A percentile compares a stretch with the other conserved stretches of the same genome.
Conservation (phyloP, 2,329 filamentous ascomycete species). For the Ceratocystis smalleyi region DNA sequence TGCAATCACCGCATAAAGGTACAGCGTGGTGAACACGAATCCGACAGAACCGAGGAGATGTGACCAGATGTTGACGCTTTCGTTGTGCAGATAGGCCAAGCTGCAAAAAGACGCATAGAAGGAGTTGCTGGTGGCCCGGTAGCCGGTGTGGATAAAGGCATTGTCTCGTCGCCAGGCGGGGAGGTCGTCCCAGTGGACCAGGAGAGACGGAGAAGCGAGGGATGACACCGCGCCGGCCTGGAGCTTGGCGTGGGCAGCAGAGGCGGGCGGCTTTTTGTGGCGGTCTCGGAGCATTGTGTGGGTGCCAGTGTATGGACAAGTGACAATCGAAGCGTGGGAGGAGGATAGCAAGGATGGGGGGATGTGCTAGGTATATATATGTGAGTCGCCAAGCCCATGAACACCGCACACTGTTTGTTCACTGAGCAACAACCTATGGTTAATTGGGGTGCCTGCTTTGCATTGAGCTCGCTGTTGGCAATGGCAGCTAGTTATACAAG, state of each 20-base stretch:
- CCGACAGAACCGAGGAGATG: constrained; percentile 49
- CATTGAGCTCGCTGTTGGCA: no score
- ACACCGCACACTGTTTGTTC: no score
- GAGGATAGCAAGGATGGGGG: not conserved
- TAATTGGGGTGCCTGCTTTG: no score
- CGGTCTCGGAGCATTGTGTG: not conserved
- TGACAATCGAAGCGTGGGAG: not conserved
- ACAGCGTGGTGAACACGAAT: constrained; percentile 35
- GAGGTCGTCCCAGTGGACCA: constrained; percentile 39
- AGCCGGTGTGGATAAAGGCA: constrained; percentile 38
- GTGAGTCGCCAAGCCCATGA: no score
- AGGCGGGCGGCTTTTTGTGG: not conserved
- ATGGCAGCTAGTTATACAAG: no score
- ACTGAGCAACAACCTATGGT: no score
- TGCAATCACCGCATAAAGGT: constrained; percentile 41
- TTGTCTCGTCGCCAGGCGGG: constrained; percentile 46
- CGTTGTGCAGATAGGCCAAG: constrained; percentile 42
- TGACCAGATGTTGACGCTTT: constrained; percentile 48
- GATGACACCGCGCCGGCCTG: not conserved
- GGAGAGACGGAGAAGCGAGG: not conserved
- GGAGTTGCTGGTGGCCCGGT: constrained; percentile 36
- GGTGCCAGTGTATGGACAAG: not conserved
- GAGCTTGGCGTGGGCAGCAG: not conserved
- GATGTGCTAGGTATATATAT: not conserved
- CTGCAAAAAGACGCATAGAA: constrained; percentile 32